These are phyloP conservation scores for Leccinum disarticulatum DNA, from an alignment of 768 basidiomycete genomes.

Conservation along the genomic window DNA sequence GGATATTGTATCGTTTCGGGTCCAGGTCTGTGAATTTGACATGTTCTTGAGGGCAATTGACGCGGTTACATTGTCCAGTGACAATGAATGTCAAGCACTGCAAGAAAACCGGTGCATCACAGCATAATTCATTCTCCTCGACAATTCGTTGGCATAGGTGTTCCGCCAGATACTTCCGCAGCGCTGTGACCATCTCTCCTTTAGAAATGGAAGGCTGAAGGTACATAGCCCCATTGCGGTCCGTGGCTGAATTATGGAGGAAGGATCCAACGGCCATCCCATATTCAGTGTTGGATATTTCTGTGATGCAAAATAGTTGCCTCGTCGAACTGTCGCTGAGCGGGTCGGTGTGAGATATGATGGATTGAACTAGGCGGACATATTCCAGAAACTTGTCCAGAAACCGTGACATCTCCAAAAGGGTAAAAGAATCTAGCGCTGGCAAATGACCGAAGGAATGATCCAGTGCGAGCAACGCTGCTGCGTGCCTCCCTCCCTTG, in stretches of 20 bases:
- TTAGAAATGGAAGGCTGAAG: slow-evolving; percentile 8
- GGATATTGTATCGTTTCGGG: slow-evolving; percentile 39
- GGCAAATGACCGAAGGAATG: slow-evolving; percentile 10
- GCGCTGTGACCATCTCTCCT: slow-evolving; percentile 19
- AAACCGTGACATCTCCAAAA: slow-evolving; percentile 19
- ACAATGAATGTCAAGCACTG: slow-evolving; percentile 40
- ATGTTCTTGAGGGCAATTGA: slow-evolving; percentile 40
- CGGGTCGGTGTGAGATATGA: slow-evolving; percentile 9
- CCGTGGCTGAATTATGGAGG: slow-evolving; percentile 3
- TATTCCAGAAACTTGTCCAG: slow-evolving; percentile 8
- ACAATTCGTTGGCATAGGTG: slow-evolving; percentile 31
- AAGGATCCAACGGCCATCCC: slow-evolving; percentile 7
- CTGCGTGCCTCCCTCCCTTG: neutral
- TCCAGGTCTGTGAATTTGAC: slow-evolving; percentile 24
- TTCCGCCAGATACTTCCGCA: slow-evolving; percentile 26
- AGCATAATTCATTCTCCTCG: slow-evolving; percentile 36
- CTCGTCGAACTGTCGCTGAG: slow-evolving; percentile 19
- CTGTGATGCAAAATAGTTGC: slow-evolving; percentile 27
- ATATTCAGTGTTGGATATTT: slow-evolving; percentile 12
- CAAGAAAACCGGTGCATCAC: slow-evolving; percentile 32
- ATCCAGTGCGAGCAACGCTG: slow-evolving; percentile 12
- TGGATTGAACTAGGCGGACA: slow-evolving; percentile 1
- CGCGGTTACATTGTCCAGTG: slow-evolving; percentile 32
- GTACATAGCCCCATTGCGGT: neutral
- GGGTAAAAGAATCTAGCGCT: slow-evolving; percentile 19